These are phyloP conservation scores for Neodidymelliopsis sp. DNA, from an alignment of 2,329 filamentous ascomycete genomes.

Conservation along the genomic window DNA sequence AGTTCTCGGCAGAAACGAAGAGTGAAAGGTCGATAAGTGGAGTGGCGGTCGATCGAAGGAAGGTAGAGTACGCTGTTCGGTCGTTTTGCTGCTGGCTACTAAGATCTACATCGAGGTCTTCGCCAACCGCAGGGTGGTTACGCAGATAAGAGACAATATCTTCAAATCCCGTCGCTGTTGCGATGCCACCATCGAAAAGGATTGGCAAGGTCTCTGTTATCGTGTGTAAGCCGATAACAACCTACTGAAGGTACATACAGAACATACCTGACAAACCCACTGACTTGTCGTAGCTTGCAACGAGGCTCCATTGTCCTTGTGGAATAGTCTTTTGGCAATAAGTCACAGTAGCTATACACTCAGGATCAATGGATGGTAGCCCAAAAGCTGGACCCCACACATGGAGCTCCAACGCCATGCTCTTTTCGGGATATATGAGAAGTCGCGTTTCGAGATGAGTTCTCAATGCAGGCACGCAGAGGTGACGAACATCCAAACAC, in stretches of 20 bases:
- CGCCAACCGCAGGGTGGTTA: constrained; percentile 31
- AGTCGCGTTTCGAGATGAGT: background rate
- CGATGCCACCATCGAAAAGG: constrained; percentile 60
- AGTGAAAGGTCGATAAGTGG: constrained; percentile 85
- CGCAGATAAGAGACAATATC: constrained; percentile 67
- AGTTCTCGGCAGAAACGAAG: constrained; percentile 91
- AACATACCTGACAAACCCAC: constrained; percentile 67
- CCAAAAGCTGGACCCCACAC: constrained; percentile 90
- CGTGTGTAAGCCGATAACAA: constrained; percentile 9
- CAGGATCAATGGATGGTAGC: constrained; percentile 87
- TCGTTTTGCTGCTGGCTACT: constrained; percentile 47
- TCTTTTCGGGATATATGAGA: background rate
- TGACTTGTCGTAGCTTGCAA: constrained; percentile 65
- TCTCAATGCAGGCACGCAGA: background rate
- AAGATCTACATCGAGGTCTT: constrained; percentile 41
- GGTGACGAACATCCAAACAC: background rate
- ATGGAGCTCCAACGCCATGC: constrained; percentile 75
- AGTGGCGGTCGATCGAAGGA: constrained; percentile 76
- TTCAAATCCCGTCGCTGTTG: constrained; percentile 67
- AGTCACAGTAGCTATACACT: constrained; percentile 84
- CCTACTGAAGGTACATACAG: background rate
- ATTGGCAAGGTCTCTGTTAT: constrained; percentile 64
- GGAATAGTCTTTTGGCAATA: constrained; percentile 73
- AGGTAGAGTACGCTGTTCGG: constrained; percentile 64
- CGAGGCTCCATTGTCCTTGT: constrained; percentile 53